Evolutionary conservation across 116 monocot species (phyloP).

Genomic region (Thalassia testudinum): DNA sequence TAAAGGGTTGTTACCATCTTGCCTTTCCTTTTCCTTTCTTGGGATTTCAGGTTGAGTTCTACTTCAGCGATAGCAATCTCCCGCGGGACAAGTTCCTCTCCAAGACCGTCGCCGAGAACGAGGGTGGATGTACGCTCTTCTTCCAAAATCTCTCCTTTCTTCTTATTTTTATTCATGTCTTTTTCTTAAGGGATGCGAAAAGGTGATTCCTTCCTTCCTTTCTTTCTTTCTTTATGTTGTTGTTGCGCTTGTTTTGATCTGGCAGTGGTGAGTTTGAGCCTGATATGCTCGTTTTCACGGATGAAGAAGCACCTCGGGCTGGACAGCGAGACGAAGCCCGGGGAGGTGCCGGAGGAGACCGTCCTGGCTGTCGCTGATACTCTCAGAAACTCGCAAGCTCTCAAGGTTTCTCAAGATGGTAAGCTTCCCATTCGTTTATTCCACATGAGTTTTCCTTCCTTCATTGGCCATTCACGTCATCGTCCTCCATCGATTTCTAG

Average conservation of each 20-base stretch:
- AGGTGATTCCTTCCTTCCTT: no score
- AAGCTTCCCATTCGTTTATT: no score
- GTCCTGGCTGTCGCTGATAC: constrained; percentile 45
- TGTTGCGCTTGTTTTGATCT: no score
- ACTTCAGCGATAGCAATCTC: constrained; percentile 87
- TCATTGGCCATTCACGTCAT: no score
- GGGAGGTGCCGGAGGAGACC: constrained; percentile 43
- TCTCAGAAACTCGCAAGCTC: constrained; percentile 31
- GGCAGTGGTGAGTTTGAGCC: constrained; percentile 71
- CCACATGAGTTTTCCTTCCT: no score
- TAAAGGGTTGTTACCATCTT: no score
- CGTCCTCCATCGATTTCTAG: no score
- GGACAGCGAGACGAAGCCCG: constrained; percentile 25
- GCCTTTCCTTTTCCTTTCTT: no score
- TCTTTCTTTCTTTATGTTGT: no score
- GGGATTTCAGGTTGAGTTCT: constrained; percentile 96
- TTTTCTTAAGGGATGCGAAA: no score
- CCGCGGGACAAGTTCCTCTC: constrained; percentile 55
- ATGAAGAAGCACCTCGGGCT: constrained; percentile 51
- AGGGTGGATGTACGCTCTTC: constrained; percentile 53
- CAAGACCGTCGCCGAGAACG: constrained; percentile 32
- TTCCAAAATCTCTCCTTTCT: no score
- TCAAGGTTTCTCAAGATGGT: constrained; percentile 76
- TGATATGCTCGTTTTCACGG: constrained; percentile 70
- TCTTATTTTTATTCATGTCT: no score